These are phyloP conservation scores for Amanita exitialis DNA, from an alignment of 768 basidiomycete genomes.

Conservation along the genomic window DNA sequence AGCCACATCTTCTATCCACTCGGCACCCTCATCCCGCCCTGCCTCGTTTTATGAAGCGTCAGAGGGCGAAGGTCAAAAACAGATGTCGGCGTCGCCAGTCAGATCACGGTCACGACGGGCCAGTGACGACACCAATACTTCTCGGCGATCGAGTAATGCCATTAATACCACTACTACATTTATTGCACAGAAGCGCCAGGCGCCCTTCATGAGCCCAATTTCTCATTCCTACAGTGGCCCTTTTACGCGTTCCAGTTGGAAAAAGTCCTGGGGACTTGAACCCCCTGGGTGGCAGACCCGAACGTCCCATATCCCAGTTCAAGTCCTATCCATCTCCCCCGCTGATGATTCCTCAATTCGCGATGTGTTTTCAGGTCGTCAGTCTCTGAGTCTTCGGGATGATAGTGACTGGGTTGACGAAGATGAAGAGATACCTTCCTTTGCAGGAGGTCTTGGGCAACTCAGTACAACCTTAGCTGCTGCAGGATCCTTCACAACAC, in stretches of 20 bases:
- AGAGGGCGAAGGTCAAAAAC: conserved; percentile 42
- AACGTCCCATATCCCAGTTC: conserved; percentile 58
- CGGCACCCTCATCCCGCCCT: conserved; percentile 65
- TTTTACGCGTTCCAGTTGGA: conserved; percentile 71
- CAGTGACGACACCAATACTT: conserved; percentile 27
- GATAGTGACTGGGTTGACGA: conserved; percentile 88
- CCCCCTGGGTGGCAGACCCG: conserved; percentile 79
- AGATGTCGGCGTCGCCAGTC: conserved; percentile 39
- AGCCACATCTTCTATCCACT: conserved; percentile 67
- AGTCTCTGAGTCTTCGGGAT: conserved; percentile 51
- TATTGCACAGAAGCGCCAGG: conserved; percentile 73
- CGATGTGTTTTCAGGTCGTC: conserved; percentile 74
- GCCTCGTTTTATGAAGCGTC: conserved; percentile 71
- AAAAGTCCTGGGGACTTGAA: conserved; percentile 82
- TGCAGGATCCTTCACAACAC: conserved; percentile 15
- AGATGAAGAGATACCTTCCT: conserved; percentile 65
- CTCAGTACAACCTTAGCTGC: conserved; percentile 25
- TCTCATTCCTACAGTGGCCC: conserved; percentile 28
- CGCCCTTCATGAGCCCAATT: conserved; percentile 55
- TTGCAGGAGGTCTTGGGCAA: conserved; percentile 76
- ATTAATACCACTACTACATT: conserved; percentile 45
- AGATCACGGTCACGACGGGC: conserved; percentile 38
- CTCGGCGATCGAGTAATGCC: conserved; percentile 23
- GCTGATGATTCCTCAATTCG: conserved; percentile 44
- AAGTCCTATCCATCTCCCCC: conserved; percentile 66